Conservation (phyloP, 177 flowering plant genomes). For the Telopea speciosissima region DNA sequence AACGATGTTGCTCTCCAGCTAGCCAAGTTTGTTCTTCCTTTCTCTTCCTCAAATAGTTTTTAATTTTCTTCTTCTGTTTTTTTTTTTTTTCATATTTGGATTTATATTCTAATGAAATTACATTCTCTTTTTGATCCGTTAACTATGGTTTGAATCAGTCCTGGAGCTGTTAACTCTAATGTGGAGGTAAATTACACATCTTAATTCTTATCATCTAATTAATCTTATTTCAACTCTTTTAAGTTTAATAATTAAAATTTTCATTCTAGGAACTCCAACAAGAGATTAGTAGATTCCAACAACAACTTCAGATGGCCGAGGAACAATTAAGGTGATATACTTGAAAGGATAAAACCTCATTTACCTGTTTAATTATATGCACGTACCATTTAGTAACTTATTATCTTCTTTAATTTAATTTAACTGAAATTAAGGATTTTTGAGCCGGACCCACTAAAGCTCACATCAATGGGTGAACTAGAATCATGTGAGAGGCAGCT, state of each 20-base stretch:
- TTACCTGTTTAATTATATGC: too few species aligned
- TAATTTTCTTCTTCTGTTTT: too few species aligned
- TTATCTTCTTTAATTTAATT: neutral
- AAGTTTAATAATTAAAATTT: neutral
- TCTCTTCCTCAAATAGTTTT: neutral
- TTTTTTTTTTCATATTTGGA: neutral
- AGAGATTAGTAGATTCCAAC: slow-evolving; percentile 42
- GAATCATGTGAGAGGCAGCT: slow-evolving; percentile 48
- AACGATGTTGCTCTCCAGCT: slow-evolving; percentile 35
- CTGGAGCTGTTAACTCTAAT: slow-evolving; percentile 39
- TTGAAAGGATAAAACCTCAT: neutral
- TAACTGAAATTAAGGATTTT: slow-evolving; percentile 27
- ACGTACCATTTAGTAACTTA: neutral
- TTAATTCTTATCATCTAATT: neutral
- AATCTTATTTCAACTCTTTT: neutral
- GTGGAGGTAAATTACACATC: slow-evolving; percentile 35
- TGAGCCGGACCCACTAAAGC: slow-evolving; percentile 49
- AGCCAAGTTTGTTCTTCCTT: slow-evolving; percentile 35
- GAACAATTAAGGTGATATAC: slow-evolving; percentile 46
- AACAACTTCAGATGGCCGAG: slow-evolving; percentile 51
- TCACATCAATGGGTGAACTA: slow-evolving; percentile 37
- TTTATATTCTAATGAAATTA: neutral
- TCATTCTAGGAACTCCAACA: slow-evolving; percentile 48
- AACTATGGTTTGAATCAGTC: slow-evolving; percentile 28
- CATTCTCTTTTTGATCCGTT: neutral